A percentile compares a stretch with the other conserved stretches of the same genome.
These are phyloP conservation scores for Termitomyces sp. DNA, from an alignment of 768 basidiomycete species.

Conservation along the genomic window DNA sequence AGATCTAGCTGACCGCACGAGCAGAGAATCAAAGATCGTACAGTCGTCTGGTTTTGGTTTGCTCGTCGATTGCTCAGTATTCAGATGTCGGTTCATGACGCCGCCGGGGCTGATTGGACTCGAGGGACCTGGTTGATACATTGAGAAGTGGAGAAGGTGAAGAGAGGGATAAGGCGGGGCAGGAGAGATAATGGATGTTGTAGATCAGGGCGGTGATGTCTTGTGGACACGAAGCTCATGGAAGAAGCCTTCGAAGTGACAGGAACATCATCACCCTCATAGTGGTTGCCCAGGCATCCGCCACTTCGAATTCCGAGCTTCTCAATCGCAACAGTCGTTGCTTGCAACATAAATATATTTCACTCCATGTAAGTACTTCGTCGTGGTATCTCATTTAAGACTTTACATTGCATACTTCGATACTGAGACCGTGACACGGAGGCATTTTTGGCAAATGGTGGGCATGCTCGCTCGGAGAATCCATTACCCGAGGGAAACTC, in stretches of 20 bases:
- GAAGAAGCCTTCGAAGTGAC: conserved; percentile 1
- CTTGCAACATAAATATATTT: neutral
- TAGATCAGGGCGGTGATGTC: conserved; percentile 14
- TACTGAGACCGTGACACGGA: neutral
- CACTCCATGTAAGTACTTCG: neutral
- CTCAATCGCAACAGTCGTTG: neutral
- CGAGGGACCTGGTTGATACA: conserved; percentile 39
- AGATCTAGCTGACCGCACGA: conserved; percentile 3
- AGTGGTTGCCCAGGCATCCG: conserved; percentile 25
- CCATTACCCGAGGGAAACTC: neutral
- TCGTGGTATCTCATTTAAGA: neutral
- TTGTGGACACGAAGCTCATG: conserved; percentile 5
- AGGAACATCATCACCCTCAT: conserved; percentile 22
- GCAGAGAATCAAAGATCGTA: conserved; percentile 18
- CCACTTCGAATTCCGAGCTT: too few species aligned
- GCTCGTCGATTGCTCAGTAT: conserved; percentile 31
- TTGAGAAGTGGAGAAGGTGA: conserved; percentile 9
- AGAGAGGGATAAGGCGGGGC: conserved; percentile 5
- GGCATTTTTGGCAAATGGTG: neutral
- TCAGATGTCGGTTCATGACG: conserved; percentile 27
- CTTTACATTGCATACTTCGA: neutral
- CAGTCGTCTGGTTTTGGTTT: conserved; percentile 44
- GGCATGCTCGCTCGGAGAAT: neutral
- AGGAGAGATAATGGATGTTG: conserved; percentile 10
- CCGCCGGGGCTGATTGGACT: conserved; percentile 23